phyloP scores from a whole-genome alignment of 83 land plant genomes.

The Larix sibirica region DNA sequence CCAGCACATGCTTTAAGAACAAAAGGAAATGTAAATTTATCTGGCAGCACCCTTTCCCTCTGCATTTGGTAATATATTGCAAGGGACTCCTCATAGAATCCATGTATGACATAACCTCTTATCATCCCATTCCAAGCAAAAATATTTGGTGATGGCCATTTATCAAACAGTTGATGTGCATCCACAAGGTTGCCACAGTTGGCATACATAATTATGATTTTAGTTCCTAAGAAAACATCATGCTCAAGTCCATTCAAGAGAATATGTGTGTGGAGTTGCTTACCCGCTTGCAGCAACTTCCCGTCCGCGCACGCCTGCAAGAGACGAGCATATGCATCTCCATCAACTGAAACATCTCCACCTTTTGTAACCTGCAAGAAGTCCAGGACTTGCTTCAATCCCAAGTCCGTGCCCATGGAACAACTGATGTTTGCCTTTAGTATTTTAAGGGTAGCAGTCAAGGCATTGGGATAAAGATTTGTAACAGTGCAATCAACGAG shows the following conservation, averaged over 20 bases:
- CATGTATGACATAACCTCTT: slow-evolving; percentile 7
- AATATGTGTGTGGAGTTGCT: slow-evolving; percentile 59
- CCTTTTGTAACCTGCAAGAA: too few species aligned
- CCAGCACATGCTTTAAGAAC: slow-evolving; percentile 14
- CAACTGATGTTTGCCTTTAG: too few species aligned
- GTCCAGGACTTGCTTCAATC: too few species aligned
- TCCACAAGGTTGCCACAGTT: slow-evolving; percentile 44
- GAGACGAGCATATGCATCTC: too few species aligned
- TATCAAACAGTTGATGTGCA: slow-evolving; percentile 58
- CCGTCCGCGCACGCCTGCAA: slow-evolving; percentile 22
- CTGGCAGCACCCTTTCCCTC: slow-evolving; percentile 8
- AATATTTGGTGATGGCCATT: slow-evolving; percentile 51
- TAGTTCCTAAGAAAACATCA: slow-evolving; percentile 39
- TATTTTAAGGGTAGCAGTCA: too few species aligned
- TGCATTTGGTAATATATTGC: slow-evolving; percentile 16
- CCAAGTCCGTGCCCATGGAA: too few species aligned
- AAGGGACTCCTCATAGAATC: slow-evolving; percentile 9
- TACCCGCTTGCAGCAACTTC: slow-evolving; percentile 43
- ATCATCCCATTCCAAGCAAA: slow-evolving; percentile 68
- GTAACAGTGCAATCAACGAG: too few species aligned
- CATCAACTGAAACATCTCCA: too few species aligned
- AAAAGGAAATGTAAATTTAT: slow-evolving; percentile 15
- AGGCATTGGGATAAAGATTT: too few species aligned
- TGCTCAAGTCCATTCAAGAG: slow-evolving; percentile 37
- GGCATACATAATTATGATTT: slow-evolving; percentile 37